Base-by-base conservation (phyloP, 2,329 filamentous ascomycete genomes). In the Sporothrix sp. region DNA sequence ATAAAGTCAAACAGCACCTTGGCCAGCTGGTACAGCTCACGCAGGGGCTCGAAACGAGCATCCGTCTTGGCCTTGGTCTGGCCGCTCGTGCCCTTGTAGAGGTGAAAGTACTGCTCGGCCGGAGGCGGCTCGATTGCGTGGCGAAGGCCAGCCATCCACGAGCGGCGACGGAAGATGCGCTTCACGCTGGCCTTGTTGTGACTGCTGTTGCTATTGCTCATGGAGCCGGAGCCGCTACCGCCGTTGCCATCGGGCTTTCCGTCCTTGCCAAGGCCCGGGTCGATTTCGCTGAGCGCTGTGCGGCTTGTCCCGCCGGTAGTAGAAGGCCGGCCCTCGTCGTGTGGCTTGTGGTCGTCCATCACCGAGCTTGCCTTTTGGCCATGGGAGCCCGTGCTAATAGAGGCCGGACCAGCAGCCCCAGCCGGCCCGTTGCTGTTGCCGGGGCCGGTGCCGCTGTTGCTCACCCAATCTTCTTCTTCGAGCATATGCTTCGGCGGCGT, bases 1-100 rank as follows among this genome's bases (percentile, higher is more conserved):
- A 98, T 95, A 65, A 96, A 98, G 67, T 98, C 93, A 62, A 98
- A 98, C 13, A 98, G 71, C 11, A 97, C 84, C 68, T 98, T 98
- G 51, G 88, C 87, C 42, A 96, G 75, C 59, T 87, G 87, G 68
- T 97, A 98, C 50, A 98, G 74, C 66, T 98, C 90, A 55, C 93
- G 82, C 38, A 98, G 75, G 55, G 93, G 93, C 58, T 90, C 85
- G 11, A 97, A 82, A 6, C 89, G 80, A 27, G 81, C 84, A 61
- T 97, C 91, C 14, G 84, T 78, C 69, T 94, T 95, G 13, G 82
- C 79, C 63, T 87, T 87, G 8, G 79, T 80, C 55, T 85, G 78
- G 48, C 76, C 81, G 47, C 81, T 82, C 4, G 42, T 55, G 33
- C 89, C 87, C 53, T 82, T 85, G 66, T 89, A 93, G 2, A 97